phyloP scores from a whole-genome alignment of 2,329 filamentous ascomycete species.

The Alternaria atra region DNA sequence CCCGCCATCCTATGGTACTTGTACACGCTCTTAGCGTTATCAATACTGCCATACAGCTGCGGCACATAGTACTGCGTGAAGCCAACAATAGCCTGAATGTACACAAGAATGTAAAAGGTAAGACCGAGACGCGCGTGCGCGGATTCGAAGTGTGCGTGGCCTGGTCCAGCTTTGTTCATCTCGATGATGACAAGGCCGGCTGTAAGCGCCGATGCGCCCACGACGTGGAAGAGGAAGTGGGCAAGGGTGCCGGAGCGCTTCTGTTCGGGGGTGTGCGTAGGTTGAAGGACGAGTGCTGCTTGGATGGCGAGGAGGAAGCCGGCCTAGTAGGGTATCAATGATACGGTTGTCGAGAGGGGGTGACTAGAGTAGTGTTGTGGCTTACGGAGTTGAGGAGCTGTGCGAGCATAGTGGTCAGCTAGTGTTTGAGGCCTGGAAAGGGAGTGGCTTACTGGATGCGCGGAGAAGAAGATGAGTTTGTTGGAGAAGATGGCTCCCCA shows the following conservation, averaged over 20 bases:
- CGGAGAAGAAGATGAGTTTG: slow-evolving; percentile 81
- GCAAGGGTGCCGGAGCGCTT: slow-evolving; percentile 70
- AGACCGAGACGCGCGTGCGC: slow-evolving; percentile 85
- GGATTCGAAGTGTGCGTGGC: slow-evolving; percentile 78
- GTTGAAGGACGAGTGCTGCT: slow-evolving; percentile 85
- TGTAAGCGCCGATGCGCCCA: slow-evolving; percentile 69
- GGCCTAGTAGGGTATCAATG: slow-evolving; percentile 50
- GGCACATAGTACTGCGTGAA: slow-evolving; percentile 84
- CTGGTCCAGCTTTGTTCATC: slow-evolving; percentile 79
- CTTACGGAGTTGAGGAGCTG: slow-evolving; percentile 62
- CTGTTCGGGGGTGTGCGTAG: slow-evolving; percentile 78
- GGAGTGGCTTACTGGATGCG: slow-evolving; percentile 74
- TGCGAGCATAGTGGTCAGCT: slow-evolving; percentile 18
- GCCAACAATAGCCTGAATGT: slow-evolving; percentile 79
- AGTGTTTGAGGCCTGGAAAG: background rate
- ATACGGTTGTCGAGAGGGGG: slow-evolving; percentile 22
- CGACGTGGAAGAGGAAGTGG: slow-evolving; percentile 75
- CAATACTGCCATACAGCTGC: slow-evolving; percentile 76
- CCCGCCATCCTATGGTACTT: slow-evolving; percentile 87
- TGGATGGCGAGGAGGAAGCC: slow-evolving; percentile 80
- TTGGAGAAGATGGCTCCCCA: slow-evolving; percentile 79
- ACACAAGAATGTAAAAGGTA: slow-evolving; percentile 73
- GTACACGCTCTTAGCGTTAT: slow-evolving; percentile 82
- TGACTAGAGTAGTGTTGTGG: slow-evolving; percentile 17
- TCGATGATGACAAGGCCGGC: slow-evolving; percentile 77